Evolutionary conservation across 305 asterid species (phyloP).

Genomic region (Andrographis paniculata): DNA sequence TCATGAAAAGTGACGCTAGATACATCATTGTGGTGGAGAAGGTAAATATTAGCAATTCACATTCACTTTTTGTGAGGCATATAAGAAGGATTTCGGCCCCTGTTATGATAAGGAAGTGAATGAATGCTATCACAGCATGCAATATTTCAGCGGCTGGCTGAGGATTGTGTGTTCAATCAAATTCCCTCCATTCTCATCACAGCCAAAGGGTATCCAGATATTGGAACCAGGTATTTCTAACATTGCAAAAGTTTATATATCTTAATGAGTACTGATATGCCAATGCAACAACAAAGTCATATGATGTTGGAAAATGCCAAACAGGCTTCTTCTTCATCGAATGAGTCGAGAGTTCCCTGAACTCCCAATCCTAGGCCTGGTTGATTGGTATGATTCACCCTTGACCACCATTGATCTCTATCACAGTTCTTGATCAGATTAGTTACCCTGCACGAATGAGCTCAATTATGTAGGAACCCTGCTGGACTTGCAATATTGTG

Average conservation of each 20-base stretch:
- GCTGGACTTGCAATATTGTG: constrained; percentile 93
- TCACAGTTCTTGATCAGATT: constrained; percentile 5
- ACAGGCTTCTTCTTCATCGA: constrained; percentile 77
- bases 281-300: not conserved
- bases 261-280: not conserved
- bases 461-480: constrained; percentile 56
- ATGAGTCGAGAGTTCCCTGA: constrained; percentile 59
- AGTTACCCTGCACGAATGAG: constrained; percentile 4
- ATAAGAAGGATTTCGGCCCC: not conserved
- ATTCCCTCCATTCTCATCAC: constrained; percentile 85
- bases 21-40: constrained; percentile 85
- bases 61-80: constrained; percentile 2
- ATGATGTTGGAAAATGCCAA: constrained; percentile 9
- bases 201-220: constrained; percentile 95
- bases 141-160: constrained; percentile 83
- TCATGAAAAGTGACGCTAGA: constrained; percentile 75
- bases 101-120: constrained; percentile 19
- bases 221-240: constrained; percentile 62
- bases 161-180: constrained; percentile 72
- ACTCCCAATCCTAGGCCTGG: constrained; percentile 67
- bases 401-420: constrained; percentile 12
- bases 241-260: not conserved
- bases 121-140: constrained; percentile 60
- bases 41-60: constrained; percentile 28
- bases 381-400: constrained; percentile 62